These are phyloP conservation scores for Aspergillus glaucus DNA, from an alignment of 2,329 filamentous ascomycete species.

Conservation along the genomic window DNA sequence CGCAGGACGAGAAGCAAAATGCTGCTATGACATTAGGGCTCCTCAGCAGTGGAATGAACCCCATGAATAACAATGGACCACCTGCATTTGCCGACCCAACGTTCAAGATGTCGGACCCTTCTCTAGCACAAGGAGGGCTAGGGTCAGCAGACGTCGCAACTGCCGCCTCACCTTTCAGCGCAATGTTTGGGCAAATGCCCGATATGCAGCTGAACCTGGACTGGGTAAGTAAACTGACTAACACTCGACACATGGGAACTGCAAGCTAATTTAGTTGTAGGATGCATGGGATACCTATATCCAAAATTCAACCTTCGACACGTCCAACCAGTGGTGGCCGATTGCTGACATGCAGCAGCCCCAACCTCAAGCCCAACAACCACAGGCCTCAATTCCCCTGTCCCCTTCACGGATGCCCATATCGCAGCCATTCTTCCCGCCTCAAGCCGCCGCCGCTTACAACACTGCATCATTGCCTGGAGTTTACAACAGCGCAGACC, in stretches of 20 bases:
- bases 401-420: slow-evolving; percentile 13
- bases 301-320: slow-evolving; percentile 49
- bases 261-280: slow-evolving; percentile 34
- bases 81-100: slow-evolving; percentile 23
- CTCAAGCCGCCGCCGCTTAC: neutral
- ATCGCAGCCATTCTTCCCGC: slow-evolving; percentile 3
- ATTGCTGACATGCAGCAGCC: slow-evolving; percentile 28
- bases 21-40: slow-evolving; percentile 67
- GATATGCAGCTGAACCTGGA: slow-evolving; percentile 55
- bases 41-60: slow-evolving; percentile 57
- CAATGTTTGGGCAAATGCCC: slow-evolving; percentile 50
- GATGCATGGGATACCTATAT: slow-evolving; percentile 66
- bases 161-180: slow-evolving; percentile 48
- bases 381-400: slow-evolving; percentile 16
- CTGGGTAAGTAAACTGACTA: slow-evolving; percentile 49
- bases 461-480: neutral
- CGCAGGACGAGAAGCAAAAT: slow-evolving; percentile 54
- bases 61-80: slow-evolving; percentile 28
- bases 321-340: slow-evolving; percentile 34
- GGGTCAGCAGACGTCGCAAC: slow-evolving; percentile 33
- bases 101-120: slow-evolving; percentile 25
- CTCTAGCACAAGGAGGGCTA: slow-evolving; percentile 15
- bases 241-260: slow-evolving; percentile 1
- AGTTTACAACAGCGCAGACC: too few species aligned
- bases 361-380: slow-evolving; percentile 13